Evolutionary conservation across 1,139 yeast genomes (phyloP), one percentile per base, ranked within the genome.

Genomic region (Arxiozyma heterogenica): DNA sequence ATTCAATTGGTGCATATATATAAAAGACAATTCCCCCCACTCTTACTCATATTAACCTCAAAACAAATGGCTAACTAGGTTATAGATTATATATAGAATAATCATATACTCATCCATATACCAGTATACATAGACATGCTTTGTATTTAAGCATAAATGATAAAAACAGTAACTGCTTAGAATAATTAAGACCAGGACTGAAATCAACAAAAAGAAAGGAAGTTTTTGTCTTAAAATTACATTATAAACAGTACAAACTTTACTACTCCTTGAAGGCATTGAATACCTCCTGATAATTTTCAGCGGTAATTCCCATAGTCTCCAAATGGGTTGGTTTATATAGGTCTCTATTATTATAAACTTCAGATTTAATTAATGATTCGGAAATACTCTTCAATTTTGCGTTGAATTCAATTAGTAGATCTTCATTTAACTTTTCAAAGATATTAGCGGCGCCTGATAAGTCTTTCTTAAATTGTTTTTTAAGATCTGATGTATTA

Each of bases 1-100:
- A 71, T 53, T 54, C 71, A 1, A 50, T 68, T 17, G 71, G 67
- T 42, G 59, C 69, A 34, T 66, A 61, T 54, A 55, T 68, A 46
- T 65, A 56, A 57, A 27, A 5, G 39, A 15, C n/a, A 34, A 15
- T 34, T 34, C 15, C 5, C 18, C 22, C 18, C 27, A 22, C 12
- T 30, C 4, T 20, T 5, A 27, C 3, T 27, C 11, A 4, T 15
- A 34, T 34, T 15, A 34, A 34, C 4, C 39, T n/a, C 39, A 34
- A 34, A 34, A 12, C n/a, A n/a, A 34, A 11, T 34, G 15, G 17
- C 8, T 12, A n/a, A 34, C 39, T 34, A 34, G 15, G 4, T 34
- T 34, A 12, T 34, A 34, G 39, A 34, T 34, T 34, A 12, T 34
- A 34, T 34, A 34, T 12, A 34, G n/a, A 34, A 34, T 17, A 34